Evolutionary conservation across 2,329 filamentous ascomycete genomes (phyloP).

Genomic region (Aspergillus spinulosporus): DNA sequence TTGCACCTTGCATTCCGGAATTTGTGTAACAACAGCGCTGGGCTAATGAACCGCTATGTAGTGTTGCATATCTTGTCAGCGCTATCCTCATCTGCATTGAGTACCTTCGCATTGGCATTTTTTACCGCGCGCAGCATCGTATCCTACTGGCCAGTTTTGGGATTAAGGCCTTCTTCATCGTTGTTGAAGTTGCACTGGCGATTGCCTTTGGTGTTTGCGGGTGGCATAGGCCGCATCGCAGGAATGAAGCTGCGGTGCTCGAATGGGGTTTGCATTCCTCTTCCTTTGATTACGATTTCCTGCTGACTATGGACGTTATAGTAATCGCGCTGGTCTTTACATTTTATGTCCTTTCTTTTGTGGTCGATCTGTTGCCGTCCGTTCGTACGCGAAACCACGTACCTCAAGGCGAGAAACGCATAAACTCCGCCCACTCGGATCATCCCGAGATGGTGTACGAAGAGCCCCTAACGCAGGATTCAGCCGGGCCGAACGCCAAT

Average conservation of each 20-base stretch:
- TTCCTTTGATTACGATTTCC: not conserved
- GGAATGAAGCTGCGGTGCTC: constrained; percentile 71
- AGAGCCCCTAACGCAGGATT: constrained; percentile 42
- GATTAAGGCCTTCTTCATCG: constrained; percentile 81
- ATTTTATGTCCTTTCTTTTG: constrained; percentile 83
- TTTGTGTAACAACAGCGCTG: not conserved
- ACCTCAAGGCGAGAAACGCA: constrained; percentile 44
- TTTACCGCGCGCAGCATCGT: constrained; percentile 69
- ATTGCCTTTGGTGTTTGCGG: constrained; percentile 63
- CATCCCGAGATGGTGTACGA: constrained; percentile 30
- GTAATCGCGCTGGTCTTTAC: constrained; percentile 80
- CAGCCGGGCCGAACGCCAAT: constrained; percentile 35
- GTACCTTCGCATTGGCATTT: constrained; percentile 80
- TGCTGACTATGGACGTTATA: constrained; percentile 14
- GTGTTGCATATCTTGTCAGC: constrained; percentile 74
- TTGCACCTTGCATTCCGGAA: not conserved
- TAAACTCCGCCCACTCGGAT: constrained; percentile 26
- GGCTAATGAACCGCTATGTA: constrained; percentile 14
- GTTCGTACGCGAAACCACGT: constrained; percentile 58
- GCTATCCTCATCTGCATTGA: constrained; percentile 89
- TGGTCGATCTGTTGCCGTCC: constrained; percentile 82
- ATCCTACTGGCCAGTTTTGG: constrained; percentile 78
- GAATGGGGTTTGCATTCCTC: constrained; percentile 59
- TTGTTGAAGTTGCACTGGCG: constrained; percentile 71
- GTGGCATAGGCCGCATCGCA: constrained; percentile 33